Conservation (phyloP, 345 rosid species). For the Populus euphratica region DNA sequence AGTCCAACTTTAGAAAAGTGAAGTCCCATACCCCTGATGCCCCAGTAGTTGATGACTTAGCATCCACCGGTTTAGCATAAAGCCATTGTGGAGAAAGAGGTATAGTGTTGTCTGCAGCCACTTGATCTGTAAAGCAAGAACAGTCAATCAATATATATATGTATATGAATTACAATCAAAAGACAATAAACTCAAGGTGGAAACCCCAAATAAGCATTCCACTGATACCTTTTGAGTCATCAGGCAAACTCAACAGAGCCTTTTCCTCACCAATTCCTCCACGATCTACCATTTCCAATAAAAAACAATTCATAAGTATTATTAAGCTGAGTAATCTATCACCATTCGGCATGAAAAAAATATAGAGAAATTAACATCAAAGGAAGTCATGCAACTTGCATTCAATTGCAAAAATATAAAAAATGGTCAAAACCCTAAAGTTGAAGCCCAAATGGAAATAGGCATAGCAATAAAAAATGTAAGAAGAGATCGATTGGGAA, state of each 20-base stretch:
- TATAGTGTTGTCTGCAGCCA: slow-evolving; percentile 67
- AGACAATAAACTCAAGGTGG: neutral
- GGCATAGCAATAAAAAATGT: neutral
- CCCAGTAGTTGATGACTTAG: slow-evolving; percentile 39
- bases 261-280: slow-evolving; percentile 46
- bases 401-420: neutral
- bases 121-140: slow-evolving; percentile 47
- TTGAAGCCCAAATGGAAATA: neutral
- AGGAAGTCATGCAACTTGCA: neutral
- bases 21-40: neutral
- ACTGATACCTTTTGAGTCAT: slow-evolving; percentile 46
- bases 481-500: neutral
- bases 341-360: neutral
- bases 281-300: slow-evolving; percentile 2
- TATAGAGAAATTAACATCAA: neutral
- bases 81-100: slow-evolving; percentile 97
- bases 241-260: slow-evolving; percentile 25
- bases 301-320: neutral
- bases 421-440: neutral
- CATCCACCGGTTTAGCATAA: slow-evolving; percentile 66
- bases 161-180: neutral
- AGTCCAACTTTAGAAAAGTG: neutral
- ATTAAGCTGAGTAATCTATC: neutral
- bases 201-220: neutral
- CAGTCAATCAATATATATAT: neutral